Conservation (phyloP, 345 rosid genomes). For the Aquilaria sinensis region DNA sequence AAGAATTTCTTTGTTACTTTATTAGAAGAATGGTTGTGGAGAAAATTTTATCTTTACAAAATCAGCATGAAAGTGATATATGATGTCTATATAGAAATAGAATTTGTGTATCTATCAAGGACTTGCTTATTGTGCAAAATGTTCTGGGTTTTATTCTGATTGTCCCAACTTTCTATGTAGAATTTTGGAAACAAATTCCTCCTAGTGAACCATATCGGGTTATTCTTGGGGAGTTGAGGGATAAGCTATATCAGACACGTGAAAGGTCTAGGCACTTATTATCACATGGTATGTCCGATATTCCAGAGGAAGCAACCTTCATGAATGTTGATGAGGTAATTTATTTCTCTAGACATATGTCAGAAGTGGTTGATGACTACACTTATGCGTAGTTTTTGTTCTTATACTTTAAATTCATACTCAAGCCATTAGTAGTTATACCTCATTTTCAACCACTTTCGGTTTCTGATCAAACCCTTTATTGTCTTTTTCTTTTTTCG, state of each 20-base stretch:
- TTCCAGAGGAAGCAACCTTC: conserved; percentile 72
- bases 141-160: not conserved
- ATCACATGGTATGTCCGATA: conserved; percentile 74
- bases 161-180: conserved; percentile 28
- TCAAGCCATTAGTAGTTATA: not conserved
- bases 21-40: conserved; percentile 1
- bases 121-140: too few relatives aligned
- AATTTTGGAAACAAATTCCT: conserved; percentile 91
- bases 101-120: too few relatives aligned
- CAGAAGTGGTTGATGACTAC: too few relatives aligned
- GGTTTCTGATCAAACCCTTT: not conserved
- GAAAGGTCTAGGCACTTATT: conserved; percentile 89
- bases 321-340: conserved; percentile 76
- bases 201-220: conserved; percentile 93
- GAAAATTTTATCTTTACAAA: not conserved
- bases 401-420: too few relatives aligned
- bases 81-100: too few relatives aligned
- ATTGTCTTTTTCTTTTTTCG: conserved; percentile 5
- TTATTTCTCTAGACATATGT: not conserved
- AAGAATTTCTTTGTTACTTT: not conserved
- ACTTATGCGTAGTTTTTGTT: not conserved
- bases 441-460: not conserved
- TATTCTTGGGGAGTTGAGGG: conserved; percentile 89
- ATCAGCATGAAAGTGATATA: not conserved
- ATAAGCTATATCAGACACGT: conserved; percentile 80